Evolutionary conservation across 2,329 filamentous ascomycete genomes (phyloP), one percentile per base, ranked within the genome.

Genomic region (Claviceps africana): DNA sequence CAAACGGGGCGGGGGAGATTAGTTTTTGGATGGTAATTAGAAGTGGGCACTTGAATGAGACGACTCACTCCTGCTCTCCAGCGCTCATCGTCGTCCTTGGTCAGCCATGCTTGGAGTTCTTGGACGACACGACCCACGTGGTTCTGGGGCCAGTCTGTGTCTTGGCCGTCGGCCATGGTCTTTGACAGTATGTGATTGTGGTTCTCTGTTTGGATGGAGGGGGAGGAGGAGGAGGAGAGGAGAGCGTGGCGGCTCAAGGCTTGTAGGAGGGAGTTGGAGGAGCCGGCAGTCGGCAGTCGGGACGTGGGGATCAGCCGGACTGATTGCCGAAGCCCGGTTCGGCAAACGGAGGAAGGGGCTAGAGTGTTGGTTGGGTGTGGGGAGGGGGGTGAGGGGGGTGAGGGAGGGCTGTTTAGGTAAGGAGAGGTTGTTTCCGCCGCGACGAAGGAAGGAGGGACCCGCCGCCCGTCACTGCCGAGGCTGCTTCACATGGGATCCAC

Each of bases 41-140:
- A n/a, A n/a, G 17, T 46, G 44, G 7, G 9, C 13, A 21, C 4
- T 30, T 3, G 13, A 2, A 46, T 31, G 28, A n/a, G 4, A 25
- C 43, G 10, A 55, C 65, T 53, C 54, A 68, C 66, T 9, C 67
- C 65, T 15, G 62, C 59, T 45, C 60, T 65, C 48, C 59, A 53
- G 46, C 59, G 58, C 3, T 61, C 66, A 4, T 59, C 55, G 1
- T 63, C 58, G 33, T 66, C 58, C 35, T 54, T 57, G 17, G 57
- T 59, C 39, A 65, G 59, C 65, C 66, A 70, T 19, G 56, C 58
- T 9, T 57, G 57, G 50, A 67, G n/a, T n/a, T n/a, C n/a, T n/a
- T n/a, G n/a, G n/a, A n/a, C n/a, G n/a, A n/a, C 59, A 33, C 58
- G 66, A 19, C 65, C 62, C 15, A 65, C 57, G 15, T 63, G 60